Percentiles rank a stretch among this genome's conserved stretches.
Conservation (phyloP, 805 yeast species). For the Kuraishia cidri region DNA sequence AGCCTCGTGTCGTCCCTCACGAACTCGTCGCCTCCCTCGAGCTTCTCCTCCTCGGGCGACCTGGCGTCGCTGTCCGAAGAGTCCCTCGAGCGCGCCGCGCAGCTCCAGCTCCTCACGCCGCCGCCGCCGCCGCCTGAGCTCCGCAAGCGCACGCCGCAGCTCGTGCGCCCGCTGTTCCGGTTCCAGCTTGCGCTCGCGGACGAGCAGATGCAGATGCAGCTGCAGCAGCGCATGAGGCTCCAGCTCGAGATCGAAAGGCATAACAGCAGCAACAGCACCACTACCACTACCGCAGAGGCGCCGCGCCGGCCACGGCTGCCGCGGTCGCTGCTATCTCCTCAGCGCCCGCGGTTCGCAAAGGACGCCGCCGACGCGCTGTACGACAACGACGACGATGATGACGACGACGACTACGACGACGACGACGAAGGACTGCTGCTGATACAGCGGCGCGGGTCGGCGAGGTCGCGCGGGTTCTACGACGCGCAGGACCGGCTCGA, state of each 20-base stretch:
- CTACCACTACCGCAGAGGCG: too few species aligned
- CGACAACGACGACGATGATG: slow-evolving; percentile 6
- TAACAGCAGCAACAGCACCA: too few species aligned
- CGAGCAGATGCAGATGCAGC: too few species aligned
- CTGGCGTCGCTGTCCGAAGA: slow-evolving; percentile 7
- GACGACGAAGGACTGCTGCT: neutral
- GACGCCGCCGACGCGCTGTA: slow-evolving; percentile 6
- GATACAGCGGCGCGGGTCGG: neutral
- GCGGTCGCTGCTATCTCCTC: neutral
- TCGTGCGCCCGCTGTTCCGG: slow-evolving; percentile 33
- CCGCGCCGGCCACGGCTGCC: too few species aligned
- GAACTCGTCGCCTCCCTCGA: slow-evolving; percentile 18
- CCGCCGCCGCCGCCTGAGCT: slow-evolving; percentile 34
- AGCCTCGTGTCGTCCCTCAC: slow-evolving; percentile 15
- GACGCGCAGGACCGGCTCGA: neutral
- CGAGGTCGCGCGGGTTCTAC: neutral
- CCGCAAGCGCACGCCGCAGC: slow-evolving; percentile 30
- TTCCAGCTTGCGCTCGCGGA: slow-evolving; percentile 36
- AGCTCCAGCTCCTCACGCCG: slow-evolving; percentile 4
- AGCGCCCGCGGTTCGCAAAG: neutral
- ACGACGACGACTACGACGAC: slow-evolving; percentile 1
- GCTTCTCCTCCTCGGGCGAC: slow-evolving; percentile 2
- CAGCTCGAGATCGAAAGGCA: too few species aligned
- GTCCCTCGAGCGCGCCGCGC: slow-evolving; percentile 3
- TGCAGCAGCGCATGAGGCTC: too few species aligned